These are phyloP conservation scores for Trifolium repens DNA, from an alignment of 306 rosid species.

Conservation along the genomic window DNA sequence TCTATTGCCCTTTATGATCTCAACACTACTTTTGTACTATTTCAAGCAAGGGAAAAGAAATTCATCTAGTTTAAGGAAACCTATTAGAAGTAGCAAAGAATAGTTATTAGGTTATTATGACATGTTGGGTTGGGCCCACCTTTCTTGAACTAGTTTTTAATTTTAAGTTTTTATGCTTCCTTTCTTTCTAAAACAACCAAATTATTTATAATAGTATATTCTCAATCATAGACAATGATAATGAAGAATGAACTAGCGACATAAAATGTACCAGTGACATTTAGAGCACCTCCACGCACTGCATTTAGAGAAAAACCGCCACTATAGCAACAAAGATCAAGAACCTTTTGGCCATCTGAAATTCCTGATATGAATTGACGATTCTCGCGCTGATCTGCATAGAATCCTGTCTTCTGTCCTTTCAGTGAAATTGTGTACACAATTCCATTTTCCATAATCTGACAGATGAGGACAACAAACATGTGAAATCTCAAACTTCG, in stretches of 20 bases:
- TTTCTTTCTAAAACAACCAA: conserved; percentile 34
- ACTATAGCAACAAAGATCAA: conserved; percentile 94
- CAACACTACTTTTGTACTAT: conserved; percentile 1
- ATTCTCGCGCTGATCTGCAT: conserved; percentile 94
- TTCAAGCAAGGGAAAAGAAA: conserved; percentile 13
- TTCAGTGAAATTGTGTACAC: conserved; percentile 75
- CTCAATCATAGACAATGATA: conserved; percentile 17
- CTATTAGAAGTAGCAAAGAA: neutral
- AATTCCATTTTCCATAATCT: conserved; percentile 83
- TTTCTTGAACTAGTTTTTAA: neutral
- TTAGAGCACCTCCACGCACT: conserved; percentile 71
- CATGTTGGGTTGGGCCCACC: neutral
- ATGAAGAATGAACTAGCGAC: neutral
- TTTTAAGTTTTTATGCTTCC: conserved; percentile 14
- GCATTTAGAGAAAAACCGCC: conserved; percentile 95
- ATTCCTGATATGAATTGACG: conserved; percentile 78
- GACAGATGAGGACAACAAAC: conserved; percentile 33
- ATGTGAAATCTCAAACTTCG: conserved; percentile 22
- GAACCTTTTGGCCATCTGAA: conserved; percentile 74
- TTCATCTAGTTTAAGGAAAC: conserved; percentile 13
- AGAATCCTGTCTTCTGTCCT: conserved; percentile 97
- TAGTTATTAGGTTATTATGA: neutral
- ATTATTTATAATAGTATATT: conserved; percentile 16
- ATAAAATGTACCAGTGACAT: conserved; percentile 72
- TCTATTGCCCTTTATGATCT: conserved; percentile 18